Conservation (phyloP, 176 grass and related monocot species). For the Thalia dealbata region DNA sequence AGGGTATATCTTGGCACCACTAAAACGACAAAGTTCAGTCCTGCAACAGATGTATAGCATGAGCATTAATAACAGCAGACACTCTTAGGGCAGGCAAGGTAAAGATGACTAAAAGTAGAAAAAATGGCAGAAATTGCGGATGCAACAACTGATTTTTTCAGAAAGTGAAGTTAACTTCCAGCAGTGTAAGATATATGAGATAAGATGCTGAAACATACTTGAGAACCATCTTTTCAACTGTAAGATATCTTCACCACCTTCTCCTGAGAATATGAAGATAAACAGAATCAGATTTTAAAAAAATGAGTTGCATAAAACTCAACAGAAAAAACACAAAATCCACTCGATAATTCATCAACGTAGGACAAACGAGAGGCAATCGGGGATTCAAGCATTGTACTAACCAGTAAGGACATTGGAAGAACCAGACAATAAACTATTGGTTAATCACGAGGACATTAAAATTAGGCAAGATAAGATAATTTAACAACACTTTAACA, state of each 20-base stretch:
- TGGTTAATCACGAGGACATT: background rate
- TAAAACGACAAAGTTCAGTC: constrained; percentile 13
- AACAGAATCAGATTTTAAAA: background rate
- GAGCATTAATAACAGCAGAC: background rate
- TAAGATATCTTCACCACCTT: background rate
- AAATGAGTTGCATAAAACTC: background rate
- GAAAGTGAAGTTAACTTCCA: background rate
- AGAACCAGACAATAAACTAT: background rate
- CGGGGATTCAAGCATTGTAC: background rate
- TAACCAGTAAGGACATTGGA: background rate
- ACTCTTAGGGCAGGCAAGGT: background rate
- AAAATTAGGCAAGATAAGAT: background rate
- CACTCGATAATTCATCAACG: background rate
- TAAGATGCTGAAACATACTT: background rate
- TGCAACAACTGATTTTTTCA: background rate
- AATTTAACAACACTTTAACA: background rate
- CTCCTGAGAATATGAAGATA: background rate
- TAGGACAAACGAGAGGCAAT: background rate
- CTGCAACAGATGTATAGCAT: background rate
- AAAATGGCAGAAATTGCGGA: background rate
- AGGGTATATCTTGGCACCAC: constrained; percentile 10
- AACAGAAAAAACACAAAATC: background rate
- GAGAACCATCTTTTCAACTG: background rate
- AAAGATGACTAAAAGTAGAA: background rate
- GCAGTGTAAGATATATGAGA: background rate